These are phyloP conservation scores for Aspergillus conjunctus DNA, from an alignment of 495 filamentous ascomycete genomes.

Conservation along the genomic window DNA sequence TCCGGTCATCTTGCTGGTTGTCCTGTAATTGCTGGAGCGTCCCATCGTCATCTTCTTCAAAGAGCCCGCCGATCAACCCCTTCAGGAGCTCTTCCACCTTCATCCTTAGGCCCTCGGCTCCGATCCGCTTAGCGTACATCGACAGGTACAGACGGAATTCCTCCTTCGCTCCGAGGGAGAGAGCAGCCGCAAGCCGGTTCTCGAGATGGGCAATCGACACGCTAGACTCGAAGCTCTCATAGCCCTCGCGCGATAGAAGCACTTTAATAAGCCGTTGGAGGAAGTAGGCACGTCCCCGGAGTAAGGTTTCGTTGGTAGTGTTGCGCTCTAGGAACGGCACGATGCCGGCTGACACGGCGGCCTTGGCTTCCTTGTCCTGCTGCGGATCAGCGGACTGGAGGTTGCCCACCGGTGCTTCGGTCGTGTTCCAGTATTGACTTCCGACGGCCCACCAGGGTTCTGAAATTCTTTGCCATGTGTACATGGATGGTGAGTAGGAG, in stretches of 20 bases:
- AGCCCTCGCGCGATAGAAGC: conserved; percentile 81
- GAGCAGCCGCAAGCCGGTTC: conserved; percentile 86
- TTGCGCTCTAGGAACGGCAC: conserved; percentile 91
- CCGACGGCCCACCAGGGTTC: conserved; percentile 98
- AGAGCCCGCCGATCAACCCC: conserved; percentile 72
- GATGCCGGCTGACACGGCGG: conserved; percentile 82
- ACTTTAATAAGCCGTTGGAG: conserved; percentile 87
- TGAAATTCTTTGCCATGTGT: conserved; percentile 89
- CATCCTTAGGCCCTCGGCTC: conserved; percentile 78
- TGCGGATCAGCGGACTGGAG: conserved; percentile 66
- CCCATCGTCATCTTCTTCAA: conserved; percentile 52
- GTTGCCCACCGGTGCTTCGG: conserved; percentile 78
- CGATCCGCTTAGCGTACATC: conserved; percentile 96
- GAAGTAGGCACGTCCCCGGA: conserved; percentile 86
- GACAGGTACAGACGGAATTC: conserved; percentile 89
- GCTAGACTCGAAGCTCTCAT: conserved; percentile 85
- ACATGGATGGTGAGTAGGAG: conserved; percentile 78
- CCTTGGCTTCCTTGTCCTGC: conserved; percentile 53
- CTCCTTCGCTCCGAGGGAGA: conserved; percentile 80
- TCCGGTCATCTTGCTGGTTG: conserved; percentile 61
- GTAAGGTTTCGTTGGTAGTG: conserved; percentile 88
- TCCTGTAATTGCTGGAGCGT: conserved; percentile 47
- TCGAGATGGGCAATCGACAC: conserved; percentile 95
- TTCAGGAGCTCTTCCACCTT: conserved; percentile 93
- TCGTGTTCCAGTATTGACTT: conserved; percentile 98